Base-by-base conservation (phyloP, 139 green algal species). In the Tetradesmus lagerheimii region DNA sequence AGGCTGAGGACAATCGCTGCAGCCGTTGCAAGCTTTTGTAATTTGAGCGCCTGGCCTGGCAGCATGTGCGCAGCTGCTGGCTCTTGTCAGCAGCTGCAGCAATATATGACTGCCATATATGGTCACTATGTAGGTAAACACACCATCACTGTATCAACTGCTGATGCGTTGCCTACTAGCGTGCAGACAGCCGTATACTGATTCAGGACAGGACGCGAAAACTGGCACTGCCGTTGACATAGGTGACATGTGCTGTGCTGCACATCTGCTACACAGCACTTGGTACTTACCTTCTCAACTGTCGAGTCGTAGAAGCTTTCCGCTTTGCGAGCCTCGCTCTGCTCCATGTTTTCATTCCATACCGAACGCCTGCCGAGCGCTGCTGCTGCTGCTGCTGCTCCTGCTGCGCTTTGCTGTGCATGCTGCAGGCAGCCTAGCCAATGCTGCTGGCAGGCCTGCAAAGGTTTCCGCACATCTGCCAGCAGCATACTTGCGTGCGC, bases 271-370 rank as follows among this genome's bases (percentile, higher is more conserved):
- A 16, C 80, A 20, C 25, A 35, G 15, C 74, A 27, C 8, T 11
- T 9, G 11, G 37, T 18, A 1, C 79, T 67, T 34, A 95, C 93
- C 90, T 95, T 87, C 39, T 95, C 93, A 11, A 96, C 80, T 0
- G 94, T 96, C 1, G 86, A 93, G 85, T 97, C 95, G 80, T 97
- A 97, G 43, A 97, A 97, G 38, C 89, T 91, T 1, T 94, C 91
- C 0, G 88, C 86, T 83, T 88, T 87, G n/a, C 35, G 39, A 0
- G 87, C 87, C n/a, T 91, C 87, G 3, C 66, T 50, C 38, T 67
- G 37, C 4, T 87, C 79, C 39, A 91, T 11, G 27, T 38, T 53
- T 25, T 91, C 87, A 71, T 81, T 81, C 78, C 79, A 91, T 0
- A 91, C 87, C 39, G 23, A 12, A 16, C 79, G 81, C 47, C 81